Percentiles rank a stretch among this genome's conserved stretches.
Evolutionary conservation across 768 basidiomycete genomes (phyloP).

Genomic region (Megacollybia marginata): DNA sequence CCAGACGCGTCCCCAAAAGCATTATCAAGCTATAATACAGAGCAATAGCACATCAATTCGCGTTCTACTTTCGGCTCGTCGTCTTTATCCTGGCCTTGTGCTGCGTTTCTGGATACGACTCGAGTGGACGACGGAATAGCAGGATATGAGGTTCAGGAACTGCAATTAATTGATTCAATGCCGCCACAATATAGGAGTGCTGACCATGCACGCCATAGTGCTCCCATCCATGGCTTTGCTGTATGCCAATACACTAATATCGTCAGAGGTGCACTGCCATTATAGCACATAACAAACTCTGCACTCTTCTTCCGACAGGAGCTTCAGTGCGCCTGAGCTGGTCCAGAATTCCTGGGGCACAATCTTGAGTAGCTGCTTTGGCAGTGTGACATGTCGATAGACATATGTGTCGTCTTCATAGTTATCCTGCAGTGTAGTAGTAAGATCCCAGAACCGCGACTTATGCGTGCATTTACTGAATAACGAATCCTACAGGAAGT

Average conservation of each 20-base stretch:
- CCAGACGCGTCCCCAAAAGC: too few species aligned
- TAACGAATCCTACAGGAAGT: conserved; percentile 1
- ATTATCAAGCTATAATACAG: too few species aligned
- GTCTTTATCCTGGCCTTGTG: too few species aligned
- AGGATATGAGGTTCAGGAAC: conserved; percentile 92
- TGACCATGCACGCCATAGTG: conserved; percentile 95
- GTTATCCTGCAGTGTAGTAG: background rate
- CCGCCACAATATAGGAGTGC: conserved; percentile 12
- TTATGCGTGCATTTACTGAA: background rate
- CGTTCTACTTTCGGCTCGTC: too few species aligned
- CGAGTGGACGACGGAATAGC: conserved; percentile 65
- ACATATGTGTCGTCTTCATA: background rate
- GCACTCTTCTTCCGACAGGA: conserved; percentile 89
- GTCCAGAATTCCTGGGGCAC: conserved; percentile 79
- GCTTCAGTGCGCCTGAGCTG: conserved; percentile 73
- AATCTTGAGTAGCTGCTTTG: conserved; percentile 90
- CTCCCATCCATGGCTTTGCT: conserved; percentile 86
- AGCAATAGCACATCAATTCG: too few species aligned
- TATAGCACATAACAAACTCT: conserved; percentile 22
- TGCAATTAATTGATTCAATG: conserved; percentile 18
- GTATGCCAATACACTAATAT: conserved; percentile 73
- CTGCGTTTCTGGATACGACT: background rate
- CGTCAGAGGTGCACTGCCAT: background rate
- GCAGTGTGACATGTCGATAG: conserved; percentile 97
- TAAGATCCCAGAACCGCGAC: too few species aligned